A percentile compares a stretch with the other conserved stretches of the same genome.
phyloP scores from a whole-genome alignment of 179 eudicot genomes.

The Silene vulgaris region DNA sequence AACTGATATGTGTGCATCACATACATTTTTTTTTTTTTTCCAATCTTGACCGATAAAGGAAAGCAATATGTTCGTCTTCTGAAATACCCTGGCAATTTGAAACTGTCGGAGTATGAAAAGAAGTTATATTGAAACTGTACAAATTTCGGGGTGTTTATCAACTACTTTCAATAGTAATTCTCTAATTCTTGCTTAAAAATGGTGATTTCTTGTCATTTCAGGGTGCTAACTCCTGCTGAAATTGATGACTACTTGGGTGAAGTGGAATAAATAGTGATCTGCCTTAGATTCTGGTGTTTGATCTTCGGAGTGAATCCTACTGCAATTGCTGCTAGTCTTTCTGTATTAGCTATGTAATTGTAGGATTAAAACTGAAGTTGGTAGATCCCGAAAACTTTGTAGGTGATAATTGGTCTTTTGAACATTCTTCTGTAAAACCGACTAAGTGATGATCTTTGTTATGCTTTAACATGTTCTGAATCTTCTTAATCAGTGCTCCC shows the following conservation, averaged over 20 bases:
- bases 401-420: neutral
- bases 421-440: neutral
- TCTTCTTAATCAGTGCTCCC: neutral
- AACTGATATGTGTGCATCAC: neutral
- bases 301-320: neutral
- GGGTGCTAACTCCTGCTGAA: constrained; percentile 81
- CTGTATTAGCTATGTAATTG: neutral
- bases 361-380: neutral
- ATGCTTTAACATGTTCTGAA: neutral
- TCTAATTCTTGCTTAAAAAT: neutral
- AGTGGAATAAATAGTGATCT: constrained; percentile 47
- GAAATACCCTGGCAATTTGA: neutral
- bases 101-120: too few relatives aligned
- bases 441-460: neutral
- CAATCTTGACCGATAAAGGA: neutral
- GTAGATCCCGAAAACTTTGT: neutral
- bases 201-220: constrained; percentile 27
- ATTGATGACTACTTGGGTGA: constrained; percentile 88
- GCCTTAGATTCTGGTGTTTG: neutral
- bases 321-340: neutral
- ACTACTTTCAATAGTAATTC: neutral
- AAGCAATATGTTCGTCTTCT: neutral
- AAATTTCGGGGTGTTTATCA: neutral
- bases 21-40: too few relatives aligned
- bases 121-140: too few relatives aligned